These are phyloP conservation scores for Agaricus sinodeliciosus DNA, from an alignment of 768 basidiomycete genomes.

Conservation along the genomic window DNA sequence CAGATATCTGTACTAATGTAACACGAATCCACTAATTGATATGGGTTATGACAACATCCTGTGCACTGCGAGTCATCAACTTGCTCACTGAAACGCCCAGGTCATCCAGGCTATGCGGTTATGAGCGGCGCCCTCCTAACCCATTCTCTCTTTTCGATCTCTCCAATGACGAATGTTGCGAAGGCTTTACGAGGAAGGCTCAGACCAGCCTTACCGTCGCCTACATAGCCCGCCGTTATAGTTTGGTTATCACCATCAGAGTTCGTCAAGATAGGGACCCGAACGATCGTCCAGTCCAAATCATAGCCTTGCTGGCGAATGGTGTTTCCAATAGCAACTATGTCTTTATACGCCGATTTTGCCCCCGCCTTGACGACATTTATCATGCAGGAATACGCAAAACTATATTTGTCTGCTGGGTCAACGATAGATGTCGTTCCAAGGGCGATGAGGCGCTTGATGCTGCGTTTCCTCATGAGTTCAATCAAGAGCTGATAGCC, in stretches of 20 bases:
- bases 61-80: neutral
- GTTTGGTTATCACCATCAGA: constrained; percentile 32
- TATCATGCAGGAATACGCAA: constrained; percentile 38
- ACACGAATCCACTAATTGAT: neutral
- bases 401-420: constrained; percentile 48
- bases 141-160: constrained; percentile 57
- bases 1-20: too few relatives aligned
- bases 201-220: constrained; percentile 49
- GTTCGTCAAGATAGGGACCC: constrained; percentile 60
- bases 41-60: neutral
- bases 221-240: constrained; percentile 53
- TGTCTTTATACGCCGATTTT: constrained; percentile 56
- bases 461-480: constrained; percentile 42
- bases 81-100: too few relatives aligned
- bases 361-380: constrained; percentile 36
- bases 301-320: constrained; percentile 42
- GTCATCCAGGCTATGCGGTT: constrained; percentile 16
- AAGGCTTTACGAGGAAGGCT: constrained; percentile 52
- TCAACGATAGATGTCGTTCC: constrained; percentile 64
- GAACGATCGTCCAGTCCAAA: constrained; percentile 63
- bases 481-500: constrained; percentile 52
- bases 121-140: constrained; percentile 42
- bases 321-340: constrained; percentile 55
- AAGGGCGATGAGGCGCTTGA: constrained; percentile 58
- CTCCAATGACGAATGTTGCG: constrained; percentile 51